Evolutionary conservation across 1,139 yeast genomes (phyloP), one percentile per base, ranked within the genome.

Genomic region (Pichia sp.): DNA sequence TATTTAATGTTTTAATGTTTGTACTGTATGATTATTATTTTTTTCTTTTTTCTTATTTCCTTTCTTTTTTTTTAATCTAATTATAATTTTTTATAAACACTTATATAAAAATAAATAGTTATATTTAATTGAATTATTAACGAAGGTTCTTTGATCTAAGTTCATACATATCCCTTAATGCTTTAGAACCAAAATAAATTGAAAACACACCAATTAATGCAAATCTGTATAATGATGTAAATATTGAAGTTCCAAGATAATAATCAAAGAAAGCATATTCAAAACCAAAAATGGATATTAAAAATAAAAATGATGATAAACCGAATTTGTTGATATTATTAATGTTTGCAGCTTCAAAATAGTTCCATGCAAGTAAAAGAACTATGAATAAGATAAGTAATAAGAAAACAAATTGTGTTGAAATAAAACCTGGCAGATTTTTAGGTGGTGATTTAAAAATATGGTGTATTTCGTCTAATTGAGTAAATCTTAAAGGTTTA

Each of bases 161-260:
- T 28, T 51, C 43, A 37, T 55, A 52, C 44, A 61, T 37, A 10
- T 50, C 54, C 61, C 73, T 72, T 56, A 80, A 62, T 16, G 83
- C 85, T 55, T 78, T 74, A 7, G 87, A 73, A n/a, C 96, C 95
- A 48, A 81, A 68, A 61, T 75, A 73, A 38, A 85, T 61, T 28
- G 83, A 69, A 34, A 86, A 74, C 2, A 79, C 74, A 6, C 75
- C 71, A 46, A 82, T 66, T 25, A 78, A 52, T 10, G 73, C 69
- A 10, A 73, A 66, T 51, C 76, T 70, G 51, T 71, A 69, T 41
- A 89, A 62, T 1, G 95, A 80, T 24, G 76, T 71, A 63, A 90
- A 89, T 43, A 90, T 86, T 25, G 87, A 71, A 35, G 77, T 70
- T 29, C 87, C 84, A 53, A 79, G 62, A 65, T 79, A 90, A 67